These are phyloP conservation scores for Arachnomyces sp. DNA, from an alignment of 2,329 filamentous ascomycete species.

Conservation along the genomic window DNA sequence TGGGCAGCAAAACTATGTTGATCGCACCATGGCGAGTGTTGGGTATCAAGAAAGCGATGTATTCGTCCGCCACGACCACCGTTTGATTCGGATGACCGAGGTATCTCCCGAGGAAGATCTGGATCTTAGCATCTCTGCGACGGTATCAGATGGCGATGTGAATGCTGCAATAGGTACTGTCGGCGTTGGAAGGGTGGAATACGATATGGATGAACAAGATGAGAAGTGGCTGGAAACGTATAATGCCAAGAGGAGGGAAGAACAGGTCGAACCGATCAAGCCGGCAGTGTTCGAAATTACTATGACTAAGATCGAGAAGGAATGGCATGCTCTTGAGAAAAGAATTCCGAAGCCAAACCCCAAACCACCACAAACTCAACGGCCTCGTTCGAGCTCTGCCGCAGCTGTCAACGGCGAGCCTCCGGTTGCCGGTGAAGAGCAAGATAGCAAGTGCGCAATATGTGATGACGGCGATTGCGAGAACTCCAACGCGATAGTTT, in stretches of 20 bases:
- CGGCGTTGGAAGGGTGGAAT: conserved; percentile 77
- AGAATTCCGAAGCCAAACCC: conserved; percentile 95
- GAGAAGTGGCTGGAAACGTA: conserved; percentile 88
- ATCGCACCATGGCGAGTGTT: conserved; percentile 91
- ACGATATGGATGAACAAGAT: conserved; percentile 99
- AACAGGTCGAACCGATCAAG: conserved; percentile 74
- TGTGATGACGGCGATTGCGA: conserved; percentile 99
- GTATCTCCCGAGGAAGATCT: conserved; percentile 58
- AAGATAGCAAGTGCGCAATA: conserved; percentile 94
- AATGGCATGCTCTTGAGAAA: conserved; percentile 95
- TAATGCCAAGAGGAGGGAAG: conserved; percentile 67
- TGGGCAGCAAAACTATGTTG: conserved; percentile 83
- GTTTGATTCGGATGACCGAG: conserved; percentile 58
- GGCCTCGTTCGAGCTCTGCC: conserved; percentile 85
- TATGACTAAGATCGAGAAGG: conserved; percentile 97
- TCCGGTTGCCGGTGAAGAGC: conserved; percentile 73
- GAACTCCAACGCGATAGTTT: conserved; percentile 98
- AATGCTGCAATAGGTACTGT: conserved; percentile 42
- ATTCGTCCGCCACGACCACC: conserved; percentile 69
- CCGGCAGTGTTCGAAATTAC: conserved; percentile 95
- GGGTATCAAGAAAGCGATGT: conserved; percentile 94
- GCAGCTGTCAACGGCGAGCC: conserved; percentile 93
- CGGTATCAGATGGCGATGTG: conserved; percentile 54
- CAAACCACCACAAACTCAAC: conserved; percentile 88
- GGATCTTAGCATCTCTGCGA: conserved; percentile 42